Base-by-base conservation (phyloP, 2,329 filamentous ascomycete species). In the Akanthomyces lecanii region DNA sequence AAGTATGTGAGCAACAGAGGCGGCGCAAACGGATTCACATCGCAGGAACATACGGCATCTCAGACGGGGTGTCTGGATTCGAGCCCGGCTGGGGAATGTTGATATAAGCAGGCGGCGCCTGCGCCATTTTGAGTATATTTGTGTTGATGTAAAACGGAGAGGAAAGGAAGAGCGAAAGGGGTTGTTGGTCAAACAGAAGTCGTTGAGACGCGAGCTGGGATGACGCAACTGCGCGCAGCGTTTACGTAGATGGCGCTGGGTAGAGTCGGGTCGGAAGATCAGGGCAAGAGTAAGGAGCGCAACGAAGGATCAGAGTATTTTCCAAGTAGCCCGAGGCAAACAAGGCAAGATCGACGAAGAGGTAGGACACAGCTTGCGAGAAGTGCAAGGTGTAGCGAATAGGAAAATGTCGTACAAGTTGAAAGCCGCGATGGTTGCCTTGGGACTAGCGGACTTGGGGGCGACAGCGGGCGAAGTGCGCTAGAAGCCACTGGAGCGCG, bases 31-130 rank as follows among this genome's bases (percentile, higher is more conserved):
- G 30, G 47, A 42, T 28, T 60, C 57, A 60, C 47, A 52, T 10
- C 47, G 38, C 30, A 38, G 44, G 40, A 51, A 82, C 90, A 79
- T 83, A 96, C 91, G 93, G 93, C 78, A 91, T 89, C 71, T 97
- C 93, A 61, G 89, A 93, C 38, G 92, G 93, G 25, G 92, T 97
- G 67, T 91, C 89, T 61, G 91, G 89, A 66, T 91, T 90, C 42
- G 91, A 93, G 23, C 89, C 86, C 63, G 91, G 89, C 65, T 91
- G 90, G 51, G 92, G 92, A 65, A 96, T 84, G 74, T 93, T 92
- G 81, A 94, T 93, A 66, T 94, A 78, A 64, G 89, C 93, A 25
- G 88, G 89, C 67, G 73, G 73, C 68, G 71, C 73, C 67, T 78
- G 76, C 70, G 76, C 73, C 77, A 78, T 78, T 62, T 60, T 65